Evolutionary conservation across 164 flowering plant species (phyloP).

Genomic region (Sedum album): DNA sequence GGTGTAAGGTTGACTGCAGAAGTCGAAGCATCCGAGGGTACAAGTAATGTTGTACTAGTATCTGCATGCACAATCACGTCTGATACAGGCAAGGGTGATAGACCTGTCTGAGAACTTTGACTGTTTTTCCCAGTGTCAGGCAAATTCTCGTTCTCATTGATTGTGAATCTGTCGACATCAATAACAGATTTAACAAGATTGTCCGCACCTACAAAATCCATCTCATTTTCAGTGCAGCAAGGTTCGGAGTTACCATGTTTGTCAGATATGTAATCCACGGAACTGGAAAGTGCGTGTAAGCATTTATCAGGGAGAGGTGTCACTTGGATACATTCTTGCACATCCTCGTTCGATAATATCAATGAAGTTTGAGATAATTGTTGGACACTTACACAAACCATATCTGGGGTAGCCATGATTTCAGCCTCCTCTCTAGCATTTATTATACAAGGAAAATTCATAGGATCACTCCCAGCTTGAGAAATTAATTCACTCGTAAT

Average conservation of each 20-base stretch:
- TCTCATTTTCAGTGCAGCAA: neutral
- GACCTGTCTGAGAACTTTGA: neutral
- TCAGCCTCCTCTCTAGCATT: neutral
- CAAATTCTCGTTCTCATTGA: neutral
- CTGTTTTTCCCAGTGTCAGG: neutral
- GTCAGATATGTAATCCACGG: neutral
- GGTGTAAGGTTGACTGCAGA: neutral
- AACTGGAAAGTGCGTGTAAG: neutral
- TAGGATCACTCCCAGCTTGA: neutral
- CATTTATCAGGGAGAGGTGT: neutral
- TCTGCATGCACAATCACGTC: neutral
- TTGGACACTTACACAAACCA: neutral
- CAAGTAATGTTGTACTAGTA: neutral
- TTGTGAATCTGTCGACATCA: neutral
- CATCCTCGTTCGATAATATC: neutral
- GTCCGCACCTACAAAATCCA: neutral
- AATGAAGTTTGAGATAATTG: neutral
- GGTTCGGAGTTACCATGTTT: neutral
- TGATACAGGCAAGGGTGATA: neutral
- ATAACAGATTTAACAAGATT: neutral
- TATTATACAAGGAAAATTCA: neutral
- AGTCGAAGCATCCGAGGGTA: neutral
- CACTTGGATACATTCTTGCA: neutral
- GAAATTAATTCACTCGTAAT: neutral
- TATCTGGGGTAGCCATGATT: neutral